These are phyloP conservation scores for barley (Hordeum vulgare) DNA, from an alignment of 176 grass and related monocot species.

Conservation along the genomic window MorexV3_pseudomolecules_assembly NC_058522.1:113126225-113126724, in stretches of 20 bases:
- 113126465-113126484: too few species aligned
- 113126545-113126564: constrained; percentile 20
- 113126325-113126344: constrained; percentile 43
- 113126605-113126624: neutral
- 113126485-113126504: too few species aligned
- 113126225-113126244: too few species aligned
- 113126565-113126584: constrained; percentile 44
- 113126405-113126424: constrained; percentile 38
- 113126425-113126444: constrained; percentile 6
- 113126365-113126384: constrained; percentile 50
- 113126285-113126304: constrained; percentile 37
- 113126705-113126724: constrained; percentile 46
- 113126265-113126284: too few species aligned
- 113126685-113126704: constrained; percentile 38
- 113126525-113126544: constrained; percentile 39
- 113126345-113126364: constrained; percentile 23
- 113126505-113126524: constrained; percentile 16
- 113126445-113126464: too few species aligned
- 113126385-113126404: constrained; percentile 4
- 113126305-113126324: constrained; percentile 23
- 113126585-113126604: constrained; percentile 34
- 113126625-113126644: neutral
- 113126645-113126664: constrained; percentile 11
- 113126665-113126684: constrained; percentile 17
- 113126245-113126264: too few species aligned